Evolutionary conservation across 805 yeast genomes (phyloP), one percentile per base, ranked within the genome.

Genomic region (Yarrowia divulgata): DNA sequence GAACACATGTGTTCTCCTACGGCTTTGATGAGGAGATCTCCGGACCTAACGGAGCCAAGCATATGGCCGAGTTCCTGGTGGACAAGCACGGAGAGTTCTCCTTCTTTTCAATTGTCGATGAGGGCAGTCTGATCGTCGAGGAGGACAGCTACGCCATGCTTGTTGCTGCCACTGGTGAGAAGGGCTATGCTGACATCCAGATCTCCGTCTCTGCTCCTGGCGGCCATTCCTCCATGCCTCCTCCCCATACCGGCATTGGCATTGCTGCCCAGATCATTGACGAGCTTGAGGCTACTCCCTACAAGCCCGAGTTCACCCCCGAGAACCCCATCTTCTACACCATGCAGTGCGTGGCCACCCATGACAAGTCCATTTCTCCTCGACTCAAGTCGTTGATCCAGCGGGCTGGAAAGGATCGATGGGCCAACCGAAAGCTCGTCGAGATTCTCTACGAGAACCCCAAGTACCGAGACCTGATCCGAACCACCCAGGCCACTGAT

Each of bases 11-110:
- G 8, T 75, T 88, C 2, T 87, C 91, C 0, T 86, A 88, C 74
- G 97, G 97, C 0, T 89, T 85, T 73, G 97, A 91, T 75, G 97
- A 91, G 79, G 97, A 91, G 75, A 83, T 85, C 54, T 81, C 85
- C 43, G 96, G 96, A 4, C 70, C 72, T 19, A 76, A 80, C 6
- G 93, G 94, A 67, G 97, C 96, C 8, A 72, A 75, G 1, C 68
- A 77, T 14, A 79, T 91, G 23, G 82, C 84, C 16, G 71, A 81
- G 48, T 79, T 78, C 70, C 75, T 91, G 34, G 77, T 81, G 34
- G 81, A 84, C 19, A 82, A 82, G 69, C 88, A 85, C 73, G 97
- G 97, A 9, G 72, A 76, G 40, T 81, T 90, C 70, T 83, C 88
- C 0, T 72, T 91, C 43, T 85, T 85, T 71, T 82, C 88, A 19